Percentiles rank a stretch among this genome's conserved stretches.
Evolutionary conservation across 371 early-diverging fungal genomes (phyloP).

Genomic region (Rhizomucor miehei): DNA sequence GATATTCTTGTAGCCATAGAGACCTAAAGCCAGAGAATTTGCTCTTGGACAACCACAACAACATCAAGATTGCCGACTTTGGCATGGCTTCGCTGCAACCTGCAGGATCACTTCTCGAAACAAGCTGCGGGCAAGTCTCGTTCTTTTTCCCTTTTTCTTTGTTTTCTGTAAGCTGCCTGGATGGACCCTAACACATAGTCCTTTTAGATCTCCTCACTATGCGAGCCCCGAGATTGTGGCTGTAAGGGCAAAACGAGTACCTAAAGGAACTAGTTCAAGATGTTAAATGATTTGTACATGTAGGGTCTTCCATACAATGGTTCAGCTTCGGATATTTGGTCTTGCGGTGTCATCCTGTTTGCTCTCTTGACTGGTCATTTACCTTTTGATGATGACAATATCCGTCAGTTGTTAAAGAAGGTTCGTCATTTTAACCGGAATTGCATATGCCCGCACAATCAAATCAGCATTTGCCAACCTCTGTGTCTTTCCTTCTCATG

Average conservation of each 20-base stretch:
- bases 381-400: conserved; percentile 82
- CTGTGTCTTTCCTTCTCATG: no score
- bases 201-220: conserved; percentile 83
- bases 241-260: conserved; percentile 21
- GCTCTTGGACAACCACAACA: conserved; percentile 77
- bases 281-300: conserved; percentile 8
- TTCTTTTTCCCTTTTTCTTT: background rate
- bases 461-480: background rate
- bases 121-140: conserved; percentile 72
- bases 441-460: background rate
- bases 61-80: conserved; percentile 85
- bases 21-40: conserved; percentile 97
- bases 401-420: conserved; percentile 70
- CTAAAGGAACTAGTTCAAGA: background rate
- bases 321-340: conserved; percentile 79
- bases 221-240: conserved; percentile 93
- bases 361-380: conserved; percentile 74
- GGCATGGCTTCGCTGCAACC: conserved; percentile 84
- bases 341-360: conserved; percentile 75
- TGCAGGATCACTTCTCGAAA: conserved; percentile 70
- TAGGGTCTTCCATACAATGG: conserved; percentile 72
- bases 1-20: conserved; percentile 70
- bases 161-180: background rate
- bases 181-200: conserved; percentile 10
- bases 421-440: conserved; percentile 41